Percentiles rank a stretch among this genome's conserved stretches.
Evolutionary conservation across 2,329 filamentous ascomycete genomes (phyloP).

Genomic region (Colletotrichum higginsianum): DNA sequence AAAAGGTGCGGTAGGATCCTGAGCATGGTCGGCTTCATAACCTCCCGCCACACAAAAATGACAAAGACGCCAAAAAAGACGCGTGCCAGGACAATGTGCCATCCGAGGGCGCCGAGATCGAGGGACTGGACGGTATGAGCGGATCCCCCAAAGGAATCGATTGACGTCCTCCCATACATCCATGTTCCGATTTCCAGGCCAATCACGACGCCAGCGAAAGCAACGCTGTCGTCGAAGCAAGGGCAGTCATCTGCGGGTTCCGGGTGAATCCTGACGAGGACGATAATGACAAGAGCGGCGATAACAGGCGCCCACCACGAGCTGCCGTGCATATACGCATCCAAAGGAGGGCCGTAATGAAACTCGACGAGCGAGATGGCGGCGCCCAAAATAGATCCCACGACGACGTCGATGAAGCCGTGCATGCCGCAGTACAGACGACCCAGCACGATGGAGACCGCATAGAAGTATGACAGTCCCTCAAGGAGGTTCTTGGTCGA

Average conservation of each 20-base stretch:
- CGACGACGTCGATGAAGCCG: slow-evolving; percentile 90
- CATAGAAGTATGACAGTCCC: slow-evolving; percentile 84
- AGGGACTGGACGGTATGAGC: slow-evolving; percentile 71
- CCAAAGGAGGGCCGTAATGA: slow-evolving; percentile 73
- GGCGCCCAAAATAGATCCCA: slow-evolving; percentile 84
- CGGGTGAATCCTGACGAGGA: slow-evolving; percentile 89
- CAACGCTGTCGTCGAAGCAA: slow-evolving; percentile 96
- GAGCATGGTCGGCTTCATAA: slow-evolving; percentile 88
- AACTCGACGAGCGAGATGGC: slow-evolving; percentile 73
- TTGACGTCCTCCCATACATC: slow-evolving; percentile 77
- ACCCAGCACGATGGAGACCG: slow-evolving; percentile 89
- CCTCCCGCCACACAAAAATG: slow-evolving; percentile 91
- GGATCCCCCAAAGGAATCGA: slow-evolving; percentile 60
- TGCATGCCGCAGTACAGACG: slow-evolving; percentile 99
- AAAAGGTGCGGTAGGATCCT: slow-evolving; percentile 87
- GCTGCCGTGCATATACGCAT: slow-evolving; percentile 78
- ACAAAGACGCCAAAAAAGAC: slow-evolving; percentile 85
- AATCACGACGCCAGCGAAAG: slow-evolving; percentile 91
- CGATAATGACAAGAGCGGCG: slow-evolving; percentile 76
- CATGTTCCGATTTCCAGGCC: slow-evolving; percentile 87
- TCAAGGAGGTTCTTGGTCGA: slow-evolving; percentile 76
- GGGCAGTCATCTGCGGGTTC: slow-evolving; percentile 98
- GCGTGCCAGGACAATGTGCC: slow-evolving; percentile 74
- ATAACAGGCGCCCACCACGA: slow-evolving; percentile 75
- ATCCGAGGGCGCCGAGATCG: slow-evolving; percentile 76